A percentile compares a stretch with the other conserved stretches of the same genome.
Conservation (phyloP, 1,139 yeast genomes). For the Hyphopichia burtonii region DNA sequence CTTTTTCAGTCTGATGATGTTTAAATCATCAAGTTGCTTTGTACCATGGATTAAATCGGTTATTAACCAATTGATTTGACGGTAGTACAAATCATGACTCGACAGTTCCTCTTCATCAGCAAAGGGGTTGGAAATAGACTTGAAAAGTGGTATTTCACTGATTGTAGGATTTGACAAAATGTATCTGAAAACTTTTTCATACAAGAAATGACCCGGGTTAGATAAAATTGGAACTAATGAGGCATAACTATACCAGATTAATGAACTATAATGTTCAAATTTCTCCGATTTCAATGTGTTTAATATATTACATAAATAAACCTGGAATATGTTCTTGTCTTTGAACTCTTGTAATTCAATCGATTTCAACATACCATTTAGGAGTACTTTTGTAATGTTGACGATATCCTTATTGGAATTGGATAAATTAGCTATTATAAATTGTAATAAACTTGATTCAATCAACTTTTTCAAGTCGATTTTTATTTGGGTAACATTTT, state of each 20-base stretch:
- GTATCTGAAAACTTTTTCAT: constrained; percentile 66
- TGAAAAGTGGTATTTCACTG: constrained; percentile 66
- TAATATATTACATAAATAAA: constrained; percentile 61
- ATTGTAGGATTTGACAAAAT: constrained; percentile 58
- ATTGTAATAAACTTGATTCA: constrained; percentile 58
- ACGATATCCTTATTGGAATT: constrained; percentile 10
- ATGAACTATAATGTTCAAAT: constrained; percentile 21
- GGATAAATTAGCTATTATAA: constrained; percentile 51
- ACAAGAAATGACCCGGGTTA: constrained; percentile 71
- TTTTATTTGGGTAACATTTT: constrained; percentile 19
- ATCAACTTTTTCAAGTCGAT: constrained; percentile 59
- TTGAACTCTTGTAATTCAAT: constrained; percentile 44
- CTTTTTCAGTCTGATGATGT: constrained; percentile 48
- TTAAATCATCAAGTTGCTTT: constrained; percentile 48
- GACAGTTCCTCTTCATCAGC: constrained; percentile 25
- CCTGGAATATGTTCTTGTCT: constrained; percentile 56
- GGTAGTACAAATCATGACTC: constrained; percentile 50
- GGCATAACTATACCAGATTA: constrained; percentile 48
- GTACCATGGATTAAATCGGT: constrained; percentile 47
- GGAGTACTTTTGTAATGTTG: constrained; percentile 32
- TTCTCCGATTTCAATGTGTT: constrained; percentile 37
- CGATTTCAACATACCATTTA: constrained; percentile 42
- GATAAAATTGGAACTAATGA: constrained; percentile 55
- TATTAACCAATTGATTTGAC: constrained; percentile 68
- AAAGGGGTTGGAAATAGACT: constrained; percentile 37